phyloP scores from a whole-genome alignment of 768 basidiomycete species.

The Mycena filopes region DNA sequence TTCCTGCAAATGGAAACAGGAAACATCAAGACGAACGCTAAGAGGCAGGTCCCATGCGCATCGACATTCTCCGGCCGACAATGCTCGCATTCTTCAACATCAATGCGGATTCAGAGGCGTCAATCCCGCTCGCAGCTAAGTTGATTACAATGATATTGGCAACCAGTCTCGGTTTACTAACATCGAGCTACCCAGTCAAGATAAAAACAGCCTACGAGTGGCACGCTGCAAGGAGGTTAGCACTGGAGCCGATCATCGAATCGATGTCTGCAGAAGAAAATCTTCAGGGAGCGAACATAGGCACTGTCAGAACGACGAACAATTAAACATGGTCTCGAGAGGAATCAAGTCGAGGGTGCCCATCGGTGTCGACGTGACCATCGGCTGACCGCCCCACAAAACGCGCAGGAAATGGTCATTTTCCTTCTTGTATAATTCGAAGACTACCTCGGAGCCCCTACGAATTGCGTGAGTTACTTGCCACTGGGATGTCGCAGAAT shows the following conservation, averaged over 20 bases:
- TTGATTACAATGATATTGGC: no score
- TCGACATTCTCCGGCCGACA: no score
- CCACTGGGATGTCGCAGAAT: background rate
- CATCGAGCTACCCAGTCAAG: no score
- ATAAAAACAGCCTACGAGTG: slow-evolving; percentile 25
- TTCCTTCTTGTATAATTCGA: slow-evolving; percentile 54
- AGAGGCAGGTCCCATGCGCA: no score
- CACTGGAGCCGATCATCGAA: slow-evolving; percentile 48
- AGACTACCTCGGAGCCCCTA: slow-evolving; percentile 61
- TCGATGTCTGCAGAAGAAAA: slow-evolving; percentile 49
- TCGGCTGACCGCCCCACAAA: slow-evolving; percentile 61
- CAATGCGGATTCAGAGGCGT: no score
- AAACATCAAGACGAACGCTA: no score
- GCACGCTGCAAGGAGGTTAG: slow-evolving; percentile 46
- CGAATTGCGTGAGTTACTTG: background rate
- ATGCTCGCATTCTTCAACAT: no score
- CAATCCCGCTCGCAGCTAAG: no score
- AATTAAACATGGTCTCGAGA: slow-evolving; percentile 52
- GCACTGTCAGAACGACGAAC: slow-evolving; percentile 42
- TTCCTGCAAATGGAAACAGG: no score
- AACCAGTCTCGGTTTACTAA: no score
- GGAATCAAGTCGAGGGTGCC: slow-evolving; percentile 60
- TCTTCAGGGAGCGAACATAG: background rate
- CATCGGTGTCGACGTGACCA: slow-evolving; percentile 59
- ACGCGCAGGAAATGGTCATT: slow-evolving; percentile 53